Evolutionary conservation across 257 asterid genomes (phyloP), one percentile per base, ranked within the genome.

Genomic region (Fraxinus pennsylvanica): DNA sequence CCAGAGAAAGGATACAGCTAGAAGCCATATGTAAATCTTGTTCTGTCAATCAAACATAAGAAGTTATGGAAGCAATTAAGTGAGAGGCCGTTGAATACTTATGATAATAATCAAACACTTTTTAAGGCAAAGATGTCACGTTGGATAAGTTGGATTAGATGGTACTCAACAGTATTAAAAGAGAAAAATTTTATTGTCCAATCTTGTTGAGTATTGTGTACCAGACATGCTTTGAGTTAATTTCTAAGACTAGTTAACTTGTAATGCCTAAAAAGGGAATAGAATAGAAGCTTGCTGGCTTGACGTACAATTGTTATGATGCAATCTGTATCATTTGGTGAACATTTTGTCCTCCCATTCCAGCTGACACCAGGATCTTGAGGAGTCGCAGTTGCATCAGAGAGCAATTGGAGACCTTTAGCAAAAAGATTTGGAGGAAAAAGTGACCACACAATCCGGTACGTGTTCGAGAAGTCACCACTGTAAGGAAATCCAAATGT

Each of bases 351-450:
- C 86, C 97, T 92, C 69, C 92, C 89, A 32, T 79, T 87, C 99
- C 99, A 94, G 90, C 96, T 92, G 80, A 94, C 52, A 77, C 99
- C 99, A 33, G 94, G 94, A 86, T 94, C 99, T 86, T 86, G 90
- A 87, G 96, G 94, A 80, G 97, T 91, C 79, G 81, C 89, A 76
- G 99, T 94, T 76, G 99, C 97, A 82, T 10, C 88, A 68, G 97
- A 78, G 84, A 91, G 97, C 85, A 94, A 87, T 82, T 81, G 76
- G 84, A 92, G 90, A 83, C 97, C 97, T 74, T 81, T 79, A 79
- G 97, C 92, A 77, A 92, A 87, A 83, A 90, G 97, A 89, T 94
- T 90, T 78, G 99, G 99, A 41, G 99, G 99, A 86, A 92, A 94
- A 15, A 91, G 72, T n/a, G 97, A 91, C 99, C 99, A 94, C 73